Percentiles rank a stretch among this genome's conserved stretches.
Evolutionary conservation across 106 monocot species (phyloP).

Genomic region (Apostasia ramifera): DNA sequence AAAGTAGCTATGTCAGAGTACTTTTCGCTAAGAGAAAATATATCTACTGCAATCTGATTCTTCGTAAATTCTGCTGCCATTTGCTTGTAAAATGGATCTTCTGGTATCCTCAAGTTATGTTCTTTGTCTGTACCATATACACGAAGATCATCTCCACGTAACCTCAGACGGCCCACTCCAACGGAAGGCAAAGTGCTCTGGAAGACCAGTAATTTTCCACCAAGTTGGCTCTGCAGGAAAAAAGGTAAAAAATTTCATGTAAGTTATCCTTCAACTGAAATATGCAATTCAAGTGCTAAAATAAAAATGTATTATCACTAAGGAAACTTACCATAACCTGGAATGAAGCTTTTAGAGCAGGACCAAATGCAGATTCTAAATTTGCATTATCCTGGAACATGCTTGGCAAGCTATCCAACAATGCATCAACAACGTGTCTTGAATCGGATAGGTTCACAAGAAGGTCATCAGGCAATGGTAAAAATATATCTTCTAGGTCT

Average conservation of each 20-base stretch:
- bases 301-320: not conserved
- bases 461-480: constrained; percentile 97
- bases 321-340: constrained; percentile 81
- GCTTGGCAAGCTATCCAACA: constrained; percentile 77
- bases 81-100: constrained; percentile 98
- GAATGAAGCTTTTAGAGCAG: constrained; percentile 88
- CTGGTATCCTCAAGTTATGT: constrained; percentile 60
- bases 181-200: constrained; percentile 91
- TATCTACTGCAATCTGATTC: constrained; percentile 80
- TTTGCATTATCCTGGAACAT: constrained; percentile 94
- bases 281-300: not conserved
- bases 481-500: constrained; percentile 94
- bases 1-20: constrained; percentile 90
- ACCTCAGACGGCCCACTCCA: constrained; percentile 74
- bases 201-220: constrained; percentile 85
- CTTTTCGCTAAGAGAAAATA: constrained; percentile 74
- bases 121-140: constrained; percentile 92
- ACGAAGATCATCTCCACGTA: constrained; percentile 87
- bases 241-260: not conserved
- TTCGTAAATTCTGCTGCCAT: constrained; percentile 99
- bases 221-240: constrained; percentile 73
- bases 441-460: constrained; percentile 93
- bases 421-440: constrained; percentile 80
- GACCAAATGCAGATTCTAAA: constrained; percentile 91
- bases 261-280: not conserved